Base-by-base conservation (phyloP, 352 stramenopile genomes). In the Halophytophthora polymorphica region DNA sequence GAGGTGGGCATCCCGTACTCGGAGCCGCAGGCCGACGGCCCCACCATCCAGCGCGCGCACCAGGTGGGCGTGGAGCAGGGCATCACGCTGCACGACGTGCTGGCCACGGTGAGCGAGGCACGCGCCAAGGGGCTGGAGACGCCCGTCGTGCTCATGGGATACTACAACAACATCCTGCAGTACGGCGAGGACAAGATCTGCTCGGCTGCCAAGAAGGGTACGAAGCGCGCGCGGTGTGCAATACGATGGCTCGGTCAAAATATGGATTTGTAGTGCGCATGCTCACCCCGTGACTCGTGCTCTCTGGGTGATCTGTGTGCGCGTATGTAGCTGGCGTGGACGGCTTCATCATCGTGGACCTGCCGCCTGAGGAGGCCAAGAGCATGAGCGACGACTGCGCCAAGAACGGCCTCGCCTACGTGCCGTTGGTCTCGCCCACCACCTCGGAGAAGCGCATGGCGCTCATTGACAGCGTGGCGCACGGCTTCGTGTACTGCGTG, bases 161-260 rank as follows among this genome's bases (percentile, higher is more conserved):
- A 99, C 82, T 98, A 98, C 81, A 99, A 99, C 78, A 98, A 98
- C 48, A 97, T 99, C 56, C 65, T 98, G 50, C 92, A 98, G 66
- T 99, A 98, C 65, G 96, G 96, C 12, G 82, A 98, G 48, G 83
- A 96, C 36, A 90, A 92, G 52, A 85, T 99, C 38, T 92, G 82
- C 55, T 57, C 63, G 36, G 82, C 91, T 42, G 70, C 81, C 28
- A 69, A 84, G 45, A 93, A 96, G 72, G 71, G 77, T 71, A 53
- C 15, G 52, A 36, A 14, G 50, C 31, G 46, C 3, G 22, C 11
- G 13, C 34, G 17, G 37, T 49, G 38, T 46, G 18, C 13, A 35
- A 18, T 7, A n/a, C n/a, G n/a, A n/a, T n/a, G n/a, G n/a, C n/a
- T n/a, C n/a, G n/a, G n/a, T n/a, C n/a, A n/a, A n/a, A n/a, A n/a